A percentile compares a stretch with the other conserved stretches of the same genome.
Evolutionary conservation across 2,329 filamentous ascomycete species (phyloP).

Genomic region (Paecilomyces niveus): DNA sequence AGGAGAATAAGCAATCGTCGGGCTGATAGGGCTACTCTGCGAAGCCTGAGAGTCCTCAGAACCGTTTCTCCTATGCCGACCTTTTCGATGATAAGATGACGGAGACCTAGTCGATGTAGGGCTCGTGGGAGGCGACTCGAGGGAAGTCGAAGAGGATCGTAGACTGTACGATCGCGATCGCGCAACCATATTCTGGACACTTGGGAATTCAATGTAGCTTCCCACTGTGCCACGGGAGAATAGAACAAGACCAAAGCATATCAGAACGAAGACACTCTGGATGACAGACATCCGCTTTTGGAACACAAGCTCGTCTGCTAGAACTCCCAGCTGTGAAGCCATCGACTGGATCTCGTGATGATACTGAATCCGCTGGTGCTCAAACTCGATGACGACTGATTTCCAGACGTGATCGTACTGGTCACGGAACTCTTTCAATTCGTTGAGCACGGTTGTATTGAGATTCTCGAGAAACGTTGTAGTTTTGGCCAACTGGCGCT

Average conservation of each 20-base stretch:
- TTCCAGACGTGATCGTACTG: constrained; percentile 98
- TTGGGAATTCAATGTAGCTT: constrained; percentile 38
- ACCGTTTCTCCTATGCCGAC: constrained; percentile 20
- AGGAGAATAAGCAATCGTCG: constrained; percentile 29
- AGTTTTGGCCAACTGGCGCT: constrained; percentile 77
- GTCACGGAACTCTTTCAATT: constrained; percentile 67
- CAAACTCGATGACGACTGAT: constrained; percentile 84
- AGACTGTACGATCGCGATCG: constrained; percentile 39
- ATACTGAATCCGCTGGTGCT: constrained; percentile 78
- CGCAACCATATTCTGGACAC: constrained; percentile 41
- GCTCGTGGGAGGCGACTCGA: constrained; percentile 29
- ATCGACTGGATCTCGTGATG: constrained; percentile 78
- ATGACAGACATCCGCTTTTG: constrained; percentile 89
- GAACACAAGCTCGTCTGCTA: constrained; percentile 84
- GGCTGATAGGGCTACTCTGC: constrained; percentile 19
- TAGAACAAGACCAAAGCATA: constrained; percentile 80
- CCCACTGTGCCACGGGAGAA: constrained; percentile 50
- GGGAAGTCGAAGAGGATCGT: constrained; percentile 28
- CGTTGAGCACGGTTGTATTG: constrained; percentile 79
- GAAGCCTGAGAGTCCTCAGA: constrained; percentile 31
- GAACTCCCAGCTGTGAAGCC: constrained; percentile 69
- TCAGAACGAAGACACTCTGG: constrained; percentile 77
- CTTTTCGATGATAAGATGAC: constrained; percentile 21
- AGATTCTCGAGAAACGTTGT: constrained; percentile 72
- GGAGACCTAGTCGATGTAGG: constrained; percentile 28